Percentiles rank a stretch among this genome's conserved stretches.
Evolutionary conservation across 495 filamentous ascomycete genomes (phyloP).

Genomic region (Podospora appendiculata): DNA sequence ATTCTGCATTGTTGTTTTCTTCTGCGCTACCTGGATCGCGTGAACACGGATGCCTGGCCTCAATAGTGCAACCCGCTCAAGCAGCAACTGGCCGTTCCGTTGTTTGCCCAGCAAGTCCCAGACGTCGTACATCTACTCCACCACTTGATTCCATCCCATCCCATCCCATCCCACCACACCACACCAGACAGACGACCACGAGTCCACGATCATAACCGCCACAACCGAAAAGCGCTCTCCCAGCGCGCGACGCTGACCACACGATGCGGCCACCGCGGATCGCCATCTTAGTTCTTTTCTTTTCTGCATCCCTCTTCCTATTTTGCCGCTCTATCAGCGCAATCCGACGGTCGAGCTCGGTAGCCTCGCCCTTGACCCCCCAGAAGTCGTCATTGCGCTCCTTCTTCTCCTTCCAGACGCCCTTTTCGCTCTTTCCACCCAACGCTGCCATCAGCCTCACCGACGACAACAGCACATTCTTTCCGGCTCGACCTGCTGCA

Average conservation of each 20-base stretch:
- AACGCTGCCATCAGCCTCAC: slow-evolving; percentile 93
- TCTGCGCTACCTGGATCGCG: no score
- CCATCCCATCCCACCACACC: no score
- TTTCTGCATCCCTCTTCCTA: slow-evolving; percentile 39
- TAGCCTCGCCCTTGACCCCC: slow-evolving; percentile 15
- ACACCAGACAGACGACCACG: no score
- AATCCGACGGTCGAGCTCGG: slow-evolving; percentile 15
- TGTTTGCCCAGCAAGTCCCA: no score
- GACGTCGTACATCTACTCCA: no score
- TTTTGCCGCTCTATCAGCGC: slow-evolving; percentile 35
- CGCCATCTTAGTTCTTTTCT: slow-evolving; percentile 37
- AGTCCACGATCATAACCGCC: no score
- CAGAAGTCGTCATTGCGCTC: slow-evolving; percentile 28
- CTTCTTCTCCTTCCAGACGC: slow-evolving; percentile 42
- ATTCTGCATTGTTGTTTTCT: no score
- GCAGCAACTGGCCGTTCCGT: no score
- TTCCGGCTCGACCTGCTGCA: slow-evolving; percentile 84
- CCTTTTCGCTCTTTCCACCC: slow-evolving; percentile 78
- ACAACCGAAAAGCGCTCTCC: background rate
- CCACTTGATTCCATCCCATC: no score
- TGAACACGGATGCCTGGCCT: no score
- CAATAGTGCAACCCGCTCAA: no score
- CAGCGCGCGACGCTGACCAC: background rate
- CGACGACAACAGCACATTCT: slow-evolving; percentile 96
- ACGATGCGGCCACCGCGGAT: slow-evolving; percentile 42